Evolutionary conservation across 176 grass and related monocot genomes (phyloP).

Genomic region (Cymbopogon citratus): DNA sequence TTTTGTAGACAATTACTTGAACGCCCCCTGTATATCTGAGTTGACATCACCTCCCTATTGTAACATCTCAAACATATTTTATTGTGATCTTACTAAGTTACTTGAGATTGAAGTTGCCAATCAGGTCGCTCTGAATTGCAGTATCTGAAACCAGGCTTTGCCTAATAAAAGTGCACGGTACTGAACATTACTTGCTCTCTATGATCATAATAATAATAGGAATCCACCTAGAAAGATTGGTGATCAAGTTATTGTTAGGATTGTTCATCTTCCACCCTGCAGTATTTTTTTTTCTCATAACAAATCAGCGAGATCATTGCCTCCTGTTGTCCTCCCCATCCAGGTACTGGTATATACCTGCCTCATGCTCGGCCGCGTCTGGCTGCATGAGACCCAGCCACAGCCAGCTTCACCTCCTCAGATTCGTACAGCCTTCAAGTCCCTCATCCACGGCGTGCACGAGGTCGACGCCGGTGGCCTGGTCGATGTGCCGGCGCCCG

Average conservation of each 20-base stretch:
- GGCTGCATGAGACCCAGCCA: too few relatives aligned
- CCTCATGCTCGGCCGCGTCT: too few relatives aligned
- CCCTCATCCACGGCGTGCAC: too few relatives aligned
- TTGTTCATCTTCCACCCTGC: neutral
- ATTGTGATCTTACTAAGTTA: neutral
- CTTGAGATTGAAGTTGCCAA: neutral
- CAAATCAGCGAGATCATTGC: too few relatives aligned
- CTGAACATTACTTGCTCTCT: neutral
- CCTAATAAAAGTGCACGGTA: neutral
- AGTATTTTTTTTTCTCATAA: too few relatives aligned
- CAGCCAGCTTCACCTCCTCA: neutral
- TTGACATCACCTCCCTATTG: constrained; percentile 3
- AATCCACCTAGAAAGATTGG: neutral
- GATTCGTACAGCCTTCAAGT: neutral
- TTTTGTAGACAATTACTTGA: constrained; percentile 20
- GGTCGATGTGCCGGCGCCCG: constrained; percentile 28
- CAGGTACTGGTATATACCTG: too few relatives aligned
- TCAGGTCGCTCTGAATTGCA: neutral
- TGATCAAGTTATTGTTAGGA: neutral
- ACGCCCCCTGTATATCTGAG: constrained; percentile 31
- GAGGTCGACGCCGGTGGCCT: neutral
- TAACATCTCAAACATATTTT: constrained; percentile 12
- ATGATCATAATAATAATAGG: too few relatives aligned
- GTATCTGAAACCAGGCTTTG: neutral
- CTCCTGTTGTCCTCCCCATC: too few relatives aligned